A percentile compares a stretch with the other conserved stretches of the same genome.
These are phyloP conservation scores for Zymoseptoria crescenta DNA, from an alignment of 2,329 filamentous ascomycete species.

Conservation along the genomic window DNA sequence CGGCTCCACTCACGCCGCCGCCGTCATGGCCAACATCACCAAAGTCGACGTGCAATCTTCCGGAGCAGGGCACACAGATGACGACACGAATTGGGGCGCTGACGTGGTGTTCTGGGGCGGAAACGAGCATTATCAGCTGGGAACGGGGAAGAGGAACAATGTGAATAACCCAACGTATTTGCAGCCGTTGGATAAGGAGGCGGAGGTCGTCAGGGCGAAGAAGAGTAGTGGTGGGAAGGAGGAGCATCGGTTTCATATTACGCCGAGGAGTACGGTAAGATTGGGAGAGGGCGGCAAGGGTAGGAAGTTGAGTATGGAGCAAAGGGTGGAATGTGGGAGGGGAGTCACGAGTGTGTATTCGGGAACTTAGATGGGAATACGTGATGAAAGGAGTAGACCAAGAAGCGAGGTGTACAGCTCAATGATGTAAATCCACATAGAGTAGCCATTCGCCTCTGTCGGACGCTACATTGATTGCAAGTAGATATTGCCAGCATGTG, in stretches of 20 bases:
- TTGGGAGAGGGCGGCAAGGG: constrained; percentile 60
- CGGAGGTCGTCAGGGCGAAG: constrained; percentile 53
- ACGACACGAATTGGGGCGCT: constrained; percentile 78
- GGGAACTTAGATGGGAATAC: constrained; percentile 10
- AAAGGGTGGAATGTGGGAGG: constrained; percentile 79
- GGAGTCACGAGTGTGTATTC: constrained; percentile 80
- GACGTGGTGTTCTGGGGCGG: constrained; percentile 92
- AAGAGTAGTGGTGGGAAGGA: constrained; percentile 53
- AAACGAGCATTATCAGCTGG: constrained; percentile 89
- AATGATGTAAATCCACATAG: neutral
- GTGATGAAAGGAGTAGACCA: neutral
- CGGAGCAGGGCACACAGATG: constrained; percentile 33
- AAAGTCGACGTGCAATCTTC: constrained; percentile 19
- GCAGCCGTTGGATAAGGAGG: constrained; percentile 60
- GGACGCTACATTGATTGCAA: too few species aligned
- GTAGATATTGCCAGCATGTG: too few species aligned
- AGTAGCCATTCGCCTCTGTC: too few species aligned
- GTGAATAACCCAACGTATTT: constrained; percentile 69
- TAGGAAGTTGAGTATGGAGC: constrained; percentile 68
- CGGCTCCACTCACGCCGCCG: constrained; percentile 72
- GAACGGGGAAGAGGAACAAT: constrained; percentile 83
- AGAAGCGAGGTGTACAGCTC: neutral
- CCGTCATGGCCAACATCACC: constrained; percentile 73
- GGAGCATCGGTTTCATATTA: constrained; percentile 70
- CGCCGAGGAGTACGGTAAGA: constrained; percentile 63